These are phyloP conservation scores for Calonectria fujianensis DNA, from an alignment of 2,329 filamentous ascomycete genomes.

Conservation along the genomic window DNA sequence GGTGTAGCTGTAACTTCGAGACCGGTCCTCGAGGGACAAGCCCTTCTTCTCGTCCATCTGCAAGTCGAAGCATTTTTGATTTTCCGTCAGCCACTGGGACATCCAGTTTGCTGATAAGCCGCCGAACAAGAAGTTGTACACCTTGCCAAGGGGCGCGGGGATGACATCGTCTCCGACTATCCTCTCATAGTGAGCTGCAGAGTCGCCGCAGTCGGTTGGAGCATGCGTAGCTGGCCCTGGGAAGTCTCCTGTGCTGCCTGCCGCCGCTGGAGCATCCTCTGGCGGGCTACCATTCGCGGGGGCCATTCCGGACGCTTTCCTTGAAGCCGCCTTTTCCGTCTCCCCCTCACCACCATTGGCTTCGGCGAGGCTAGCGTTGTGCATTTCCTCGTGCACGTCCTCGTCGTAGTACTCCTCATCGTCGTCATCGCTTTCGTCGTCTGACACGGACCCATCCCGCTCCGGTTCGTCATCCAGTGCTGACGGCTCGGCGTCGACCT, in stretches of 20 bases:
- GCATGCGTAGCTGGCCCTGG: constrained; percentile 89
- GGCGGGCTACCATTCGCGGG: constrained; percentile 65
- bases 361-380: constrained; percentile 79
- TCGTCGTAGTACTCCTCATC: constrained; percentile 77
- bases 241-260: constrained; percentile 77
- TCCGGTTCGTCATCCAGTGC: constrained; percentile 61
- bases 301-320: constrained; percentile 81
- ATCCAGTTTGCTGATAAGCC: constrained; percentile 87
- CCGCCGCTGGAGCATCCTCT: constrained; percentile 69
- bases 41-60: constrained; percentile 90
- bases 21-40: constrained; percentile 83
- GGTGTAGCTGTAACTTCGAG: constrained; percentile 88
- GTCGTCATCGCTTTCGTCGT: constrained; percentile 80
- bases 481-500: constrained; percentile 74
- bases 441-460: constrained; percentile 75
- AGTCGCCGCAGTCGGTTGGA: constrained; percentile 90
- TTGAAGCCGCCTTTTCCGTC: constrained; percentile 77
- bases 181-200: constrained; percentile 87
- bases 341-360: constrained; percentile 66
- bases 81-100: constrained; percentile 87
- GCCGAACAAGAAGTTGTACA: constrained; percentile 93
- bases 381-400: constrained; percentile 87
- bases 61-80: constrained; percentile 93
- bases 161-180: constrained; percentile 90
- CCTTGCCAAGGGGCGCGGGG: constrained; percentile 90